Evolutionary conservation across 1,139 yeast species (phyloP), one percentile per base, ranked within the genome.

Genomic region (Diutina rugosa): DNA sequence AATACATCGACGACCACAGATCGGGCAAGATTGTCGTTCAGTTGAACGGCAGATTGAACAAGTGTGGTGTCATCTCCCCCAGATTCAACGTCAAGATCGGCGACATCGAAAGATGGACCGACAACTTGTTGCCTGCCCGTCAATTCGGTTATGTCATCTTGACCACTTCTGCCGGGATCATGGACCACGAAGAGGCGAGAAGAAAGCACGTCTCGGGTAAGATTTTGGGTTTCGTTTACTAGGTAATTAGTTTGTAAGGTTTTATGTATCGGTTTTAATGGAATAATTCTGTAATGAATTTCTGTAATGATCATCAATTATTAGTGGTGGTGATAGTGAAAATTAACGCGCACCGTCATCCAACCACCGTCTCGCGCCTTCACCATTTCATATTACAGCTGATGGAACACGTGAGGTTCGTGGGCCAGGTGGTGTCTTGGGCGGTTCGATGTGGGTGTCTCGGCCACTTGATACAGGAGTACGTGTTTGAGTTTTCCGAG

Each of bases 111-210:
- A 90, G 89, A 80, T 91, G 98, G 98, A 90, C 96, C 68, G 96
- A 85, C 75, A 90, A 90, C 84, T 85, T 91, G 73, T 82, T 91
- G 72, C 98, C 98, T 71, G 96, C 98, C 64, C 90, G 98, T 87
- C 98, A 91, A 79, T 91, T 91, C 71, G 98, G 98, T 80, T 90
- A 80, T 80, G 91, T 91, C 71, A 87, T 91, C 75, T 84, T 91
- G 72, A 61, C 99, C 76, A 93, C 99, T 67, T 93, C 99, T 69
- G 97, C 98, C 69, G 99, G 99, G 80, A 93, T 93, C 69, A 90
- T 93, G 97, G 98, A 93, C 82, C 99, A 93, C 81, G 99, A 93
- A 81, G 99, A 93, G 82, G 99, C 99, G 69, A 90, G 97, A 85
- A 88, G 98, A 86, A 93, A 93, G 88, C 98, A 93, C 78, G 98